Evolutionary conservation across 768 basidiomycete species (phyloP), one percentile per base, ranked within the genome.

Genomic region (Ramaria sp.): DNA sequence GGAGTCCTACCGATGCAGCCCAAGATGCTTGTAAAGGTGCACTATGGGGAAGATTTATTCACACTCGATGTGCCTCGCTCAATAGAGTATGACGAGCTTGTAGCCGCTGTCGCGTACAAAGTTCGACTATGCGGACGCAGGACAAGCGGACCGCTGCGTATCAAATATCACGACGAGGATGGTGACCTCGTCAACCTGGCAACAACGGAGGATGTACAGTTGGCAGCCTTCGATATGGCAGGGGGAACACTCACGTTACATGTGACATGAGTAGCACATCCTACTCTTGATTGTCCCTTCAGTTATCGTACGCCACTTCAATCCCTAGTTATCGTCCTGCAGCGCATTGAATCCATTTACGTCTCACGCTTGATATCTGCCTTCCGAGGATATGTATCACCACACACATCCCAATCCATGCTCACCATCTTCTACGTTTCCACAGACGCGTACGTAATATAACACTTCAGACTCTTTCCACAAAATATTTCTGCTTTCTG

Each of bases 1-100:
- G 38, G n/a, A 10, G 51, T 42, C 13, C 43, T 42, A 24, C 18
- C 42, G 18, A 34, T 65, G n/a, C 59, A 61, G 18, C 58, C 64
- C 41, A 78, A 83, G 10, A 83, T 97, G 41, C 90, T 93, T 65
- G 83, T 97, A 64, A 95, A 95, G 70, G 91, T 97, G 51, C 88
- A 89, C 67, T 97, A 87, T 72, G 83, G 90, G 62, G 88, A 94
- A 61, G 93, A 96, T 65, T 87, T 96, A 44, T 98, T 97, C 64
- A 86, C 95, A 58, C 88, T 97, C 56, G 87, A 91, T 68, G 90
- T 95, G 24, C 78, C 88, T 41, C 78, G 84, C 58, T 69, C 73
- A 58, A 89, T 88, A 32, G 82, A 87, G 65, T 94, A 85, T 67
- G 74, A 71, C 50, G 88, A 92, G 42, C 74, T 98, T 50, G 85